A percentile compares a stretch with the other conserved stretches of the same genome.
Conservation (phyloP, 2,329 filamentous ascomycete genomes). For the Chaetothyriales sp. region DNA sequence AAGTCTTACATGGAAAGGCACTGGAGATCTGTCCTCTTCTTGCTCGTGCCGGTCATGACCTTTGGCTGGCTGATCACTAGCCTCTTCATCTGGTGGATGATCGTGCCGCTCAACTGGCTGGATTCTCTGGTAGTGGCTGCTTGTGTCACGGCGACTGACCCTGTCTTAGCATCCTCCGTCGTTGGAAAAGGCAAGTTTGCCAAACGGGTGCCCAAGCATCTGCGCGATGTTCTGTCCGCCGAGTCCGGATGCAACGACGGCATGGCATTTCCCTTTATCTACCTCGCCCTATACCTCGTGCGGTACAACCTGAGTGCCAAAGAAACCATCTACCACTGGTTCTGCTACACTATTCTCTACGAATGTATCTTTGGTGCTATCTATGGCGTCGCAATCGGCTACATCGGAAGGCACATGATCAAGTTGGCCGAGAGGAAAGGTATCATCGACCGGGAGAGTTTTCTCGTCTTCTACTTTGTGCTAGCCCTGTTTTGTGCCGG, state of each 20-base stretch:
- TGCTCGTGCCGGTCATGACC: constrained; percentile 92
- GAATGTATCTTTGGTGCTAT: constrained; percentile 88
- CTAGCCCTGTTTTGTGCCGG: constrained; percentile 90
- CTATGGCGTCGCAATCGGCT: constrained; percentile 76
- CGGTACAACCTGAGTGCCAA: constrained; percentile 55
- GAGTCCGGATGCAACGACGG: constrained; percentile 98
- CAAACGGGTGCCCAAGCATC: constrained; percentile 90
- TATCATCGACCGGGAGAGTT: constrained; percentile 88
- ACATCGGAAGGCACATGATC: constrained; percentile 79
- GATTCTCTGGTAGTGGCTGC: constrained; percentile 76
- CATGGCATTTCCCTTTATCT: constrained; percentile 98
- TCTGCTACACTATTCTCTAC: constrained; percentile 80
- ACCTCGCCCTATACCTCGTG: constrained; percentile 79
- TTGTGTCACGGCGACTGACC: constrained; percentile 93
- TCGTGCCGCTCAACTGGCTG: constrained; percentile 65
- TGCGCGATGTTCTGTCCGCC: constrained; percentile 84
- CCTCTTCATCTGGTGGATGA: constrained; percentile 87
- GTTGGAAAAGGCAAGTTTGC: constrained; percentile 98
- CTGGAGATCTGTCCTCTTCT: constrained; percentile 78
- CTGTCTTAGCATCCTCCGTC: constrained; percentile 89
- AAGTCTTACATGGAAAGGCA: constrained; percentile 86
- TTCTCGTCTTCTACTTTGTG: constrained; percentile 96
- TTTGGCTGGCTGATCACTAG: constrained; percentile 74
- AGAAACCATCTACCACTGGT: constrained; percentile 67
- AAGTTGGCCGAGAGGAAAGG: constrained; percentile 70